A percentile compares a stretch with the other conserved stretches of the same genome.
Conservation (phyloP, 495 filamentous ascomycete species). For the Podospora australis region DNA sequence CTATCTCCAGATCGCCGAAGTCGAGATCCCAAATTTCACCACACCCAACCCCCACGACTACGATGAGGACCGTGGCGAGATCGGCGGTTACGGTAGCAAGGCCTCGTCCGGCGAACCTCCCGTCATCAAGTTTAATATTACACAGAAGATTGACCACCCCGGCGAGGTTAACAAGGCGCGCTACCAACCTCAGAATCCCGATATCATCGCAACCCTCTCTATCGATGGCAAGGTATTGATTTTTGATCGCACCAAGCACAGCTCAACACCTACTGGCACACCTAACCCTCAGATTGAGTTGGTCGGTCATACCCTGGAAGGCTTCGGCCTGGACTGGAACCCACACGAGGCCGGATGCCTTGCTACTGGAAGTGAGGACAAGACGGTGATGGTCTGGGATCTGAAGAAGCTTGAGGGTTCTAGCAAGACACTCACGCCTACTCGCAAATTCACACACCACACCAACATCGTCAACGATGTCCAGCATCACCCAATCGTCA, state of each 20-base stretch:
- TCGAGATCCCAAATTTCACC: constrained; percentile 79
- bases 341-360: constrained; percentile 76
- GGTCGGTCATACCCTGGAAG: constrained; percentile 78
- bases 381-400: constrained; percentile 87
- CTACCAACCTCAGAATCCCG: constrained; percentile 95
- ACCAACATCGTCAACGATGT: constrained; percentile 92
- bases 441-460: constrained; percentile 78
- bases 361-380: constrained; percentile 83
- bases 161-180: constrained; percentile 98
- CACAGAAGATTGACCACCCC: constrained; percentile 93
- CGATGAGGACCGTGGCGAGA: constrained; percentile 84
- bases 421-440: constrained; percentile 62
- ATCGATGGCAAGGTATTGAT: constrained; percentile 82
- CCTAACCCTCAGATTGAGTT: constrained; percentile 79
- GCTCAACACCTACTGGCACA: constrained; percentile 58
- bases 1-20: constrained; percentile 89
- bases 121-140: constrained; percentile 75
- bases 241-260: constrained; percentile 94
- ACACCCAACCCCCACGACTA: constrained; percentile 70
- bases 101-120: constrained; percentile 38
- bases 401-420: constrained; percentile 57
- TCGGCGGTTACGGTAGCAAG: constrained; percentile 85
- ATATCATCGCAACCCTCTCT: constrained; percentile 92
- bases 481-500: constrained; percentile 80
- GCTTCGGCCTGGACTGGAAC: constrained; percentile 93